Evolutionary conservation across 148 eudicot genomes (phyloP), one percentile per base, ranked within the genome.

Genomic region (Fagopyrum tataricum): DNA sequence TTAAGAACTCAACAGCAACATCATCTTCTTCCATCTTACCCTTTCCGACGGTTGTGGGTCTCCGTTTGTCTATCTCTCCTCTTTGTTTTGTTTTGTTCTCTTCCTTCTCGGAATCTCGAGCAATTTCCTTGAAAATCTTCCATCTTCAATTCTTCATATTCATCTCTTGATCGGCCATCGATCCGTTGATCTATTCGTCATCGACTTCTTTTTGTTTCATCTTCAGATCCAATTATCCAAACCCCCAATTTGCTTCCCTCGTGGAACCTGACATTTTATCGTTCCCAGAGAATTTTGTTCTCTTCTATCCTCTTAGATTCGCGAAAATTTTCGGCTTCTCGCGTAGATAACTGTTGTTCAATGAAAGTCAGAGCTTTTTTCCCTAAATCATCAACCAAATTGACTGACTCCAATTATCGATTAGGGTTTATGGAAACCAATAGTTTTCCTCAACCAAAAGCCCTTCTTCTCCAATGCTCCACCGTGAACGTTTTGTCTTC

Each of bases 231-330:
- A n/a, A n/a, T n/a, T n/a, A n/a, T n/a, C n/a, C 21, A 52, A 52
- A 52, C 58, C 21, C 58, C 58, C 20, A n/a, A 56, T 20, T 56
- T 8, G 62, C 62, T 26, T 56, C 62, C 62, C 62, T 56, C 62
- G 62, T 21, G 31, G 62, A 56, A 56, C 26, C 62, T 56, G 31
- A 56, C 37, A 56, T 20, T 21, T 56, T 56, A 56, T 56, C 31
- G 62, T 56, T 56, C 26, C 62, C 11, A 24, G 26, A 11, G 62
- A 26, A 8, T 18, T 56, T 55, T 56, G 31, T 21, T 56, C 62
- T 18, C 26, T 21, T 56, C 2, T 14, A 12, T 21, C 11, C 62
- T 56, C 21, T 56, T 56, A 56, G 62, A 56, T 56, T 56, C 56
- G 56, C 56, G 15, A 56, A 18, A n/a, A n/a, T n/a, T n/a, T n/a